A percentile compares a stretch with the other conserved stretches of the same genome.
phyloP scores from a whole-genome alignment of 2,329 filamentous ascomycete genomes.

The Phaeophleospora eucalypticola region DNA sequence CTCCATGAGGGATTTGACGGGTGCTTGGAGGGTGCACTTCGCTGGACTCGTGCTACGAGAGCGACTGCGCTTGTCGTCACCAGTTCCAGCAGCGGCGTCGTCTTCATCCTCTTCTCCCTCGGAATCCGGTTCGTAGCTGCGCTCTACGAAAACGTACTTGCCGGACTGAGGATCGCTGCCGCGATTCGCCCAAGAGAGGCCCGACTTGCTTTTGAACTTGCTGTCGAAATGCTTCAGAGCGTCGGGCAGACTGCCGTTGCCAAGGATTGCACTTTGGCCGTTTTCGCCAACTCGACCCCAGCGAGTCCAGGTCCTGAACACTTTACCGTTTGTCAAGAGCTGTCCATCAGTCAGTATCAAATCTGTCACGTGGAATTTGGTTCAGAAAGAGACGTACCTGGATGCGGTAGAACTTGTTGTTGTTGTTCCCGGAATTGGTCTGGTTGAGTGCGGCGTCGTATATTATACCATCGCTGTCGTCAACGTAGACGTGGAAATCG shows the following conservation, averaged over 20 bases:
- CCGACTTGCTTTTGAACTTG: slow-evolving; percentile 57
- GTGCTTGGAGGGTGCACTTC: slow-evolving; percentile 55
- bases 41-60: slow-evolving; percentile 25
- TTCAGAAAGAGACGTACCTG: slow-evolving; percentile 62
- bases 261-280: slow-evolving; percentile 45
- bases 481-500: slow-evolving; percentile 57
- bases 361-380: slow-evolving; percentile 49
- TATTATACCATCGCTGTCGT: slow-evolving; percentile 57
- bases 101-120: slow-evolving; percentile 47
- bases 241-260: slow-evolving; percentile 33
- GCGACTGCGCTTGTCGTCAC: background rate
- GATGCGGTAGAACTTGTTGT: slow-evolving; percentile 78
- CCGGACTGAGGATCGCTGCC: slow-evolving; percentile 53
- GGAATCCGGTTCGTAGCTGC: slow-evolving; percentile 67
- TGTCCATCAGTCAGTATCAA: no score
- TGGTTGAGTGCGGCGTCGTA: slow-evolving; percentile 79
- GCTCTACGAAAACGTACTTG: slow-evolving; percentile 78
- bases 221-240: slow-evolving; percentile 48
- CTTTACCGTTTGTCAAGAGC: slow-evolving; percentile 71
- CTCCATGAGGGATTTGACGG: slow-evolving; percentile 66
- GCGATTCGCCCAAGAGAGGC: slow-evolving; percentile 49
- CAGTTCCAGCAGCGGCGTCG: slow-evolving; percentile 3
- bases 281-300: slow-evolving; percentile 71
- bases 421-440: slow-evolving; percentile 66
- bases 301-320: slow-evolving; percentile 57